Evolutionary conservation across 108 stramenopile genomes (phyloP), one percentile per base, ranked within the genome.

Genomic region (Skeletonema menzelii): DNA sequence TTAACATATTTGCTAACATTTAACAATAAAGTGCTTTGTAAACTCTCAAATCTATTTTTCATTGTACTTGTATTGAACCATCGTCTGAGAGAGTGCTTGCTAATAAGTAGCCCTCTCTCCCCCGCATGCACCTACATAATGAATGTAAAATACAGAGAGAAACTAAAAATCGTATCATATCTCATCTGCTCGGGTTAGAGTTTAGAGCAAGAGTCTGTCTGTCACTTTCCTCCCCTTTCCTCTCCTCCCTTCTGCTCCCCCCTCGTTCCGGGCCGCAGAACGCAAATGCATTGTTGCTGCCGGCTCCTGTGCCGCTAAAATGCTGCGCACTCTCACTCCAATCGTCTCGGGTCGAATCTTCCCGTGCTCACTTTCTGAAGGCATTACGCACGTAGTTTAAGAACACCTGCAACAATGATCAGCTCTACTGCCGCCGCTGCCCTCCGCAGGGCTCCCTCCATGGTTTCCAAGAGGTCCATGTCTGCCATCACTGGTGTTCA

Each of bases 401-500:
- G 59, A 59, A 59, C 59, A 27, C 59, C 35, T 37, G 35, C 35
- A 37, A 65, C 27, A 47, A 79, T 79, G 78, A 63, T 79, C 57
- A 62, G 57, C 49, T 46, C 78, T 24, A 73, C 79, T 38, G 71
- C 78, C 47, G 78, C 78, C 65, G 57, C 63, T 47, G 79, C 79
- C 35, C 67, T 73, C 63, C 79, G 72, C n/a, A 63, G 79, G 67
- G 63, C 72, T 38, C 65, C 71, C 32, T 64, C 67, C 31, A 59
- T 69, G 68, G 67, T 63, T 40, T 62, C 72, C 67, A 80, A 65
- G 68, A 73, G 79, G 47, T 69, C 79, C 42, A 80, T 80, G 79
- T 87, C 88, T 59, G 73, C 93, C 69, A 97, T 99, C 82, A 97
- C 96, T 31, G 90, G 83, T 27, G 89, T 97, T 32, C 69, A 82